These are phyloP conservation scores for Jackrogersella multiformis DNA, from an alignment of 495 filamentous ascomycete species.

Conservation along the genomic window DNA sequence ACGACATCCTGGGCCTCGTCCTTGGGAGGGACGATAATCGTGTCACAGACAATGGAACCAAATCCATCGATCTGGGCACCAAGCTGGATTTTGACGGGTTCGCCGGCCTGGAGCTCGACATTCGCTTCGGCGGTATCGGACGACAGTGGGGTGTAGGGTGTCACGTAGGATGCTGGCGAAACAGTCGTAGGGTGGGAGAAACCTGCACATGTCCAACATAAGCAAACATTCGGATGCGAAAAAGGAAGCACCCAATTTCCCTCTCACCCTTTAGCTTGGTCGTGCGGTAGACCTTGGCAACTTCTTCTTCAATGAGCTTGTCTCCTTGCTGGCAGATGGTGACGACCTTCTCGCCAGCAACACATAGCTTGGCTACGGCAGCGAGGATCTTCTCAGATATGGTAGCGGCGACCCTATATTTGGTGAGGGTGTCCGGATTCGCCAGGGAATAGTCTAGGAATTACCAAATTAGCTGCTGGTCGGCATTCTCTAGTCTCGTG, in stretches of 20 bases:
- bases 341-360: slow-evolving; percentile 89
- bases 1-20: slow-evolving; percentile 66
- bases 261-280: slow-evolving; percentile 94
- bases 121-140: slow-evolving; percentile 86
- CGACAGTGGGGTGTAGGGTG: slow-evolving; percentile 91
- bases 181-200: slow-evolving; percentile 94
- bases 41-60: slow-evolving; percentile 95
- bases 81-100: slow-evolving; percentile 93
- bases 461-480: slow-evolving; percentile 22
- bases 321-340: slow-evolving; percentile 95
- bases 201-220: slow-evolving; percentile 59
- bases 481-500: slow-evolving; percentile 23
- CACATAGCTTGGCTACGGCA: slow-evolving; percentile 80
- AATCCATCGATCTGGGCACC: slow-evolving; percentile 98
- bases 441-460: slow-evolving; percentile 86
- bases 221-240: slow-evolving; percentile 17
- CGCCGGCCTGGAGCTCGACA: slow-evolving; percentile 78
- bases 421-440: slow-evolving; percentile 97
- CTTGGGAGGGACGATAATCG: slow-evolving; percentile 73
- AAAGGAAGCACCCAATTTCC: neutral
- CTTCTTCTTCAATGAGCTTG: slow-evolving; percentile 91
- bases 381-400: slow-evolving; percentile 96
- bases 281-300: slow-evolving; percentile 95
- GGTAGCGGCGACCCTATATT: slow-evolving; percentile 94
- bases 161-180: slow-evolving; percentile 93